A percentile compares a stretch with the other conserved stretches of the same genome.
These are phyloP conservation scores for Penicillium sp. DNA, from an alignment of 2,329 filamentous ascomycete genomes.

Conservation along the genomic window DNA sequence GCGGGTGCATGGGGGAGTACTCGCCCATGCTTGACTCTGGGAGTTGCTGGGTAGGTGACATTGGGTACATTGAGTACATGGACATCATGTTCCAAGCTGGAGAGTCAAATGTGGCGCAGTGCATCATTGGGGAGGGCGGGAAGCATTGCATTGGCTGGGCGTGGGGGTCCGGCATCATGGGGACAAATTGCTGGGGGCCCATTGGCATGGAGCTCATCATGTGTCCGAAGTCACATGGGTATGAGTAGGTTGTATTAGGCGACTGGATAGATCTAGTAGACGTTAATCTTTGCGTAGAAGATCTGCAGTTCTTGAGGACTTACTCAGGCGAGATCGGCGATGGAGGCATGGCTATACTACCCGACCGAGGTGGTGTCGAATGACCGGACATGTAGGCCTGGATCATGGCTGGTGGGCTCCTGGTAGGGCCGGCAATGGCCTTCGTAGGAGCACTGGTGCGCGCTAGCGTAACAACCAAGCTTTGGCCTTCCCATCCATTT, in stretches of 20 bases:
- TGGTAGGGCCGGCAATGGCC: slow-evolving; percentile 45
- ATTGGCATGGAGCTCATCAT: slow-evolving; percentile 27
- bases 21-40: slow-evolving; percentile 5
- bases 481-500: slow-evolving; percentile 46
- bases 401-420: slow-evolving; percentile 34
- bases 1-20: slow-evolving; percentile 8
- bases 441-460: slow-evolving; percentile 42
- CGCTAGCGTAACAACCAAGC: slow-evolving; percentile 43
- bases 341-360: slow-evolving; percentile 32
- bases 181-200: slow-evolving; percentile 24
- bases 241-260: slow-evolving; percentile 21
- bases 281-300: not conserved
- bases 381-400: slow-evolving; percentile 32
- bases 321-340: slow-evolving; percentile 42
- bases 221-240: slow-evolving; percentile 26
- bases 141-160: slow-evolving; percentile 23
- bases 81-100: slow-evolving; percentile 29
- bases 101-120: slow-evolving; percentile 29
- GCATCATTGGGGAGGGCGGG: slow-evolving; percentile 32
- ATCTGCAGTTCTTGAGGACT: slow-evolving; percentile 4
- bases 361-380: slow-evolving; percentile 33
- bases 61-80: slow-evolving; percentile 28
- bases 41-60: slow-evolving; percentile 24
- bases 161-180: slow-evolving; percentile 29
- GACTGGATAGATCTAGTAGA: slow-evolving; percentile 23